Evolutionary conservation across 768 basidiomycete genomes (phyloP).

Genomic region (Chalciporus piperatus): DNA sequence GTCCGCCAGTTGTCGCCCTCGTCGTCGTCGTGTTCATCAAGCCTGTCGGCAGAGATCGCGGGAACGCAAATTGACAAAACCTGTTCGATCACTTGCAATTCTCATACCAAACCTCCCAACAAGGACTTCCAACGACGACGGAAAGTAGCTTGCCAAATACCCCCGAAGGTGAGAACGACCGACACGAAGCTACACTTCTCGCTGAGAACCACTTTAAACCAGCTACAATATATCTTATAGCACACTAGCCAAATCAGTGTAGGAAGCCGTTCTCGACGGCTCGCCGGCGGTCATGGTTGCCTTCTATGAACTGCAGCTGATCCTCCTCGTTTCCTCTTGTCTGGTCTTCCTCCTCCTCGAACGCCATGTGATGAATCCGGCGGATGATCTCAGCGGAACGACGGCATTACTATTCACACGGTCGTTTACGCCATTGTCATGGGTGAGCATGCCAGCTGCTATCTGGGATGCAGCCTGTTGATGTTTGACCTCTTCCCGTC

Average conservation of each 20-base stretch:
- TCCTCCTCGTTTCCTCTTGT: slow-evolving; percentile 35
- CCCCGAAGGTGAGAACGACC: slow-evolving; percentile 8
- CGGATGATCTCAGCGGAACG: no score
- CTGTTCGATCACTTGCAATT: background rate
- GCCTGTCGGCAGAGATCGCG: background rate
- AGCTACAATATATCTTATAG: background rate
- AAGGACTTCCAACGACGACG: background rate
- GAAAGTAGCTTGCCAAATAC: background rate
- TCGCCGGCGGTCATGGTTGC: slow-evolving; percentile 18
- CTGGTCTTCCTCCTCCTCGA: slow-evolving; percentile 36
- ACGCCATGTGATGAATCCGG: no score
- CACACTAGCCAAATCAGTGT: background rate
- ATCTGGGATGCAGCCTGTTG: background rate
- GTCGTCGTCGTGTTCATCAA: background rate
- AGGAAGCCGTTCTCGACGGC: background rate
- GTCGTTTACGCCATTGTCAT: slow-evolving; percentile 73
- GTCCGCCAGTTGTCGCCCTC: no score
- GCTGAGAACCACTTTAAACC: background rate
- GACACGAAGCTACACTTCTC: background rate
- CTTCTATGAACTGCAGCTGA: slow-evolving; percentile 43
- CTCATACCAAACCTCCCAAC: background rate
- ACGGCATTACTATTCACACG: no score
- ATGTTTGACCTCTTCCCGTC: background rate
- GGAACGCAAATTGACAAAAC: no score
- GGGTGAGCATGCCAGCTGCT: slow-evolving; percentile 42